Base-by-base conservation (phyloP, 805 yeast genomes). In the Zygosaccharomyces lentus region DNA sequence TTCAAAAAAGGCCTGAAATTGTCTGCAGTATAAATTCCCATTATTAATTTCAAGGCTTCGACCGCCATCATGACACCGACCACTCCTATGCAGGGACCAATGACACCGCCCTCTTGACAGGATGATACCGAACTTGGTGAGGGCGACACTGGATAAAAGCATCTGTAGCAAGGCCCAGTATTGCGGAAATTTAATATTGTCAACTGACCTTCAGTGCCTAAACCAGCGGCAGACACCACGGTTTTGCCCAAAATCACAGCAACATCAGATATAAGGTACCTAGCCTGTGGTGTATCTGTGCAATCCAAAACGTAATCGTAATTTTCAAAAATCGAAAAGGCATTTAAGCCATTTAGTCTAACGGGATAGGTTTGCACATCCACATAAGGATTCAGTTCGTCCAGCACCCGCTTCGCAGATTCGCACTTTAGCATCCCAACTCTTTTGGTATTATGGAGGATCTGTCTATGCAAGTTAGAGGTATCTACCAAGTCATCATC, bases 21-120 rank as follows among this genome's bases (percentile, higher is more conserved):
- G 0, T 73, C 75, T 1, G 45, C 31, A 0, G 70, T 65, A 55
- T 87, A 85, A 30, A 66, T 69, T 0, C 75, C 81, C 2, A 83
- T 71, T 2, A 87, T 57, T 6, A 91, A 71, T 61, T 91, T 90
- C 21, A 95, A 74, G 0, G 95, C 74, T 58, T 93, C 99, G 16
- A 84, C 67, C 0, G 96, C 95, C 85, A 93, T 91, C 73, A 86
- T 74, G 0, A 81, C 72, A 8, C 99, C 99, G 61, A 91, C 79
- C 1, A 88, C 56, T 0, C 99, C 99, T 45, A 93, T 95, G n/a
- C 90, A 93, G 0, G 98, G 96, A 0, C 99, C 99, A 21, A 93
- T 65, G 0, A 91, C 95, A 4, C 97, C 97, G 2, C 96, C 95
- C 65, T 89, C 98, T 10, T 86, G 78, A 57, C 99, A 93, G 0